Conservation (phyloP, 192 early-diverging fungal species). For the Coemansia sp. region DNA sequence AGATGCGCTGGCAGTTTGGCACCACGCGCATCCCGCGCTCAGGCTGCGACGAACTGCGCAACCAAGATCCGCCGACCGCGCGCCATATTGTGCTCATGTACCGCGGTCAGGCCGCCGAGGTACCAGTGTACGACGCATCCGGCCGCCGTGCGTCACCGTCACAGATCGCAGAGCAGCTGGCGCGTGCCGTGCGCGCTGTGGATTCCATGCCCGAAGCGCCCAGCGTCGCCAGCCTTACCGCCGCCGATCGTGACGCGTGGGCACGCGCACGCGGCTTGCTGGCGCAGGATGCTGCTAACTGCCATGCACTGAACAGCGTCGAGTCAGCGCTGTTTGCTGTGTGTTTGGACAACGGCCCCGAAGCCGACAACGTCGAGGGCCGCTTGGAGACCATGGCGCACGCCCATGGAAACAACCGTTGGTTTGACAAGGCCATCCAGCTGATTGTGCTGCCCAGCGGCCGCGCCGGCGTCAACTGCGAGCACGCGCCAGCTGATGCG, state of each 20-base stretch:
- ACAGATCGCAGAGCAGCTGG: slow-evolving; percentile 48
- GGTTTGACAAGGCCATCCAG: slow-evolving; percentile 97
- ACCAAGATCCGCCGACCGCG: slow-evolving; percentile 69
- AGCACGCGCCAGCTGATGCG: slow-evolving; percentile 93
- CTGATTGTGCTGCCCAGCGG: slow-evolving; percentile 82
- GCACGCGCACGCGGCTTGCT: slow-evolving; percentile 59
- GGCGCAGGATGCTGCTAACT: slow-evolving; percentile 53
- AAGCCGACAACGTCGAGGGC: slow-evolving; percentile 60
- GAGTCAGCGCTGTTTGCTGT: slow-evolving; percentile 83
- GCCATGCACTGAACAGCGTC: slow-evolving; percentile 60
- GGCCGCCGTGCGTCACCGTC: slow-evolving; percentile 63
- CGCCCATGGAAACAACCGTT: slow-evolving; percentile 77
- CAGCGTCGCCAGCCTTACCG: slow-evolving; percentile 74
- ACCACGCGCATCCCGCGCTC: slow-evolving; percentile 71
- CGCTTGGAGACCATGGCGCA: slow-evolving; percentile 77
- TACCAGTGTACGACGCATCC: slow-evolving; percentile 68
- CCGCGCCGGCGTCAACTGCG: slow-evolving; percentile 88
- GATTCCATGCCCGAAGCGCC: slow-evolving; percentile 16
- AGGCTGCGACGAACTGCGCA: slow-evolving; percentile 67
- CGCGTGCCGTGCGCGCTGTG: slow-evolving; percentile 11
- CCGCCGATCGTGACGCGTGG: slow-evolving; percentile 88
- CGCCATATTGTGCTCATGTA: slow-evolving; percentile 83
- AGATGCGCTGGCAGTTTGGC: slow-evolving; percentile 85
- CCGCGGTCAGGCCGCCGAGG: slow-evolving; percentile 79
- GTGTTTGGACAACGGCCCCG: slow-evolving; percentile 76